Conservation (phyloP, 805 yeast genomes). For the Millerago galiae region DNA sequence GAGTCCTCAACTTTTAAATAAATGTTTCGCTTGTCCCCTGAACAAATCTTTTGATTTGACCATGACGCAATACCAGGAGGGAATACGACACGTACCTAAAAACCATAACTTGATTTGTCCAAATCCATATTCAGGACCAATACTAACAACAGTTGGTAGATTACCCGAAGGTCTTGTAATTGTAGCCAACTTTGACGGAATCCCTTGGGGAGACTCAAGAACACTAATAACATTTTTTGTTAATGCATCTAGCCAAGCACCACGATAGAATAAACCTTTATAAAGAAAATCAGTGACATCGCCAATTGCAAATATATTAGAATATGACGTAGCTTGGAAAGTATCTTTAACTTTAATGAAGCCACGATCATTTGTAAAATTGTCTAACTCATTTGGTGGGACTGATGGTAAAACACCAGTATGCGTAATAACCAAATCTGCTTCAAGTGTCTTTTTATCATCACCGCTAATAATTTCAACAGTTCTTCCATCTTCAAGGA, state of each 20-base stretch:
- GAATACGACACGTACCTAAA: not conserved
- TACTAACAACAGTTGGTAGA: not conserved
- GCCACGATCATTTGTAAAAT: constrained; percentile 2
- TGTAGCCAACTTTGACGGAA: not conserved
- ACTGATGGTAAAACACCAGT: constrained; percentile 11
- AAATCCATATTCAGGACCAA: not conserved
- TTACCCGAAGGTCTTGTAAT: not conserved
- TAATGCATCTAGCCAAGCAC: constrained; percentile 10
- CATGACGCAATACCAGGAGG: not conserved
- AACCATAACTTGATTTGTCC: not conserved
- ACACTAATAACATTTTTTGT: constrained; percentile 12
- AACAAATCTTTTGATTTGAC: not conserved
- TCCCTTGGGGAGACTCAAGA: not conserved
- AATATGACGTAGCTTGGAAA: constrained; percentile 2
- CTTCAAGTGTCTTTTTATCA: constrained; percentile 1
- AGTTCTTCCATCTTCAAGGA: constrained; percentile 1
- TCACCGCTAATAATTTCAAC: constrained; percentile 1
- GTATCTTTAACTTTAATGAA: constrained; percentile 8
- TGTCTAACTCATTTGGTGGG: constrained; percentile 5
- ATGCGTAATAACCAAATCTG: constrained; percentile 3
- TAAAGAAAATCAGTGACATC: constrained; percentile 20
- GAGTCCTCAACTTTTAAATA: constrained; percentile 1
- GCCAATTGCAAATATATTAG: constrained; percentile 28
- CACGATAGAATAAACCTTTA: constrained; percentile 15
- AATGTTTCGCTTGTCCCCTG: not conserved